These are phyloP conservation scores for Solanum pennellii DNA, from an alignment of 257 asterid species.

Conservation along the genomic window DNA sequence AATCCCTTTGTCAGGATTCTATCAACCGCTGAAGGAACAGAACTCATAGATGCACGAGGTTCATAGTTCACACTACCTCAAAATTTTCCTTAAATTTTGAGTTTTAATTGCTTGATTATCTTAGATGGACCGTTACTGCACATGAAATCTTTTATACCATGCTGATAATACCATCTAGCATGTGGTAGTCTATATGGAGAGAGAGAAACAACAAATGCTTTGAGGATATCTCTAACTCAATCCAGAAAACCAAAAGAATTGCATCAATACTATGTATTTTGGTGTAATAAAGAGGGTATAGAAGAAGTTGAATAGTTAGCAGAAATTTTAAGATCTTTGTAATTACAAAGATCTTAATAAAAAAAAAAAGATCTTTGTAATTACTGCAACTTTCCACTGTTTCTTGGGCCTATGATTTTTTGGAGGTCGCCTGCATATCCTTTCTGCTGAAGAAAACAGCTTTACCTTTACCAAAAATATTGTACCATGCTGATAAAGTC, in stretches of 20 bases:
- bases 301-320: not conserved
- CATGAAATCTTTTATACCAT: not conserved
- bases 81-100: not conserved
- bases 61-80: not conserved
- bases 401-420: not conserved
- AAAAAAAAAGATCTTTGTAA: not conserved
- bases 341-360: not conserved
- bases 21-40: slow-evolving; percentile 19
- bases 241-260: not conserved
- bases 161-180: not conserved
- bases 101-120: not conserved
- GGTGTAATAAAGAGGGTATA: not conserved
- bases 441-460: not conserved
- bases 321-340: not conserved
- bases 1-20: slow-evolving; percentile 17
- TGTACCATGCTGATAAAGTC: not conserved
- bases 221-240: not conserved
- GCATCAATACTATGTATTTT: not conserved
- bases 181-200: not conserved
- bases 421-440: not conserved
- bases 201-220: not conserved
- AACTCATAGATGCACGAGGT: slow-evolving; percentile 50
- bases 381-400: not conserved
- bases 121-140: not conserved
- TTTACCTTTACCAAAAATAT: not conserved